Evolutionary conservation across 1,139 yeast species (phyloP).

Genomic region (Debaryomyces sp.): DNA sequence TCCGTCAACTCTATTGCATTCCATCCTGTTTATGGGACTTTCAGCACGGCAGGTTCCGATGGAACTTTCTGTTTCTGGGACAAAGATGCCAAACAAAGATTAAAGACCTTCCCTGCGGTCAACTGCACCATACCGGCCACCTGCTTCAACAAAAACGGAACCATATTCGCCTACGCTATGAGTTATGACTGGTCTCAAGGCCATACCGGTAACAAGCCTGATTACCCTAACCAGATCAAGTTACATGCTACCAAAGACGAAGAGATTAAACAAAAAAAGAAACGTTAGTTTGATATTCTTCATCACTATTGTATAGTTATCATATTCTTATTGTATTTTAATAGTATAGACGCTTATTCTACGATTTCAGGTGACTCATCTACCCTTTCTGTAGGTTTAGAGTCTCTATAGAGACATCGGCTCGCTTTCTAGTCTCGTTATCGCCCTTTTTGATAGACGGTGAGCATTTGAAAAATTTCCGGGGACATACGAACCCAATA

Average conservation of each 20-base stretch:
- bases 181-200: constrained; percentile 98
- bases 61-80: constrained; percentile 97
- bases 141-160: constrained; percentile 81
- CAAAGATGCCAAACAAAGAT: constrained; percentile 85
- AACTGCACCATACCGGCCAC: constrained; percentile 77
- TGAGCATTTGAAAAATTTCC: constrained; percentile 2
- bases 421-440: neutral
- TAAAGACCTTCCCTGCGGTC: constrained; percentile 76
- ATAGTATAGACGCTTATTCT: constrained; percentile 3
- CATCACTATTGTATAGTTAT: neutral
- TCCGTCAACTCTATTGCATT: constrained; percentile 80
- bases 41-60: constrained; percentile 93
- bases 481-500: neutral
- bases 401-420: too few relatives aligned
- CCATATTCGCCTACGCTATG: constrained; percentile 86
- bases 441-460: neutral
- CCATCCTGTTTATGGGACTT: constrained; percentile 90
- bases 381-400: neutral
- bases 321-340: constrained; percentile 4
- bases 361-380: neutral
- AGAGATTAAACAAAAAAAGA: constrained; percentile 81
- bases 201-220: constrained; percentile 72
- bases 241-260: constrained; percentile 85
- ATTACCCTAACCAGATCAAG: constrained; percentile 74
- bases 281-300: constrained; percentile 21